Evolutionary conservation across 495 filamentous ascomycete species (phyloP).

Genomic region (Penicillium lagena): DNA sequence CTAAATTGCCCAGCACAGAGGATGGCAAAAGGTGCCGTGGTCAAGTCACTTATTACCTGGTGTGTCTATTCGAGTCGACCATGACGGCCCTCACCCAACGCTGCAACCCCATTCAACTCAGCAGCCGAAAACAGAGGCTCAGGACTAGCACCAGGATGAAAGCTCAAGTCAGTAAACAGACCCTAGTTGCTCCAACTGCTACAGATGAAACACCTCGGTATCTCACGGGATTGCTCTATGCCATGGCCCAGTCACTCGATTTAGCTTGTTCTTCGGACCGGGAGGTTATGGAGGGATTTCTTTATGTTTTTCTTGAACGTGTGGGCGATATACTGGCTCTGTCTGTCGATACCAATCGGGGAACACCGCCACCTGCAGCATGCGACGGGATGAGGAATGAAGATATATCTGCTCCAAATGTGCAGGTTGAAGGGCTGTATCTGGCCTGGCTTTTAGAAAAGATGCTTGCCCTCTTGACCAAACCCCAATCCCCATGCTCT

Average conservation of each 20-base stretch:
- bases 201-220: conserved; percentile 13
- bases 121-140: neutral
- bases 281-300: conserved; percentile 31
- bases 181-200: neutral
- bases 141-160: conserved; percentile 2
- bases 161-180: neutral
- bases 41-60: conserved; percentile 33
- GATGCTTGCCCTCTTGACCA: conserved; percentile 5
- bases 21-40: conserved; percentile 7
- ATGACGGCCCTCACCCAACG: conserved; percentile 23
- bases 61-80: conserved; percentile 31
- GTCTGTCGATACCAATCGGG: too few relatives aligned
- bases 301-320: conserved; percentile 26
- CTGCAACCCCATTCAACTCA: conserved; percentile 11
- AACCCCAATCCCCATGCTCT: too few relatives aligned
- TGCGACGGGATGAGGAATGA: conserved; percentile 15
- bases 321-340: conserved; percentile 34
- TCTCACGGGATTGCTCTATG: conserved; percentile 18
- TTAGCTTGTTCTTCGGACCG: conserved; percentile 14
- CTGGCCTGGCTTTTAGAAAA: conserved; percentile 34
- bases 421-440: conserved; percentile 24
- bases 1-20: conserved; percentile 21
- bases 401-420: conserved; percentile 10
- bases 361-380: conserved; percentile 7
- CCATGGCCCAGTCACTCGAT: conserved; percentile 24